Conservation (phyloP, 169 alveolate species). For the Plasmodium sp. region DNA sequence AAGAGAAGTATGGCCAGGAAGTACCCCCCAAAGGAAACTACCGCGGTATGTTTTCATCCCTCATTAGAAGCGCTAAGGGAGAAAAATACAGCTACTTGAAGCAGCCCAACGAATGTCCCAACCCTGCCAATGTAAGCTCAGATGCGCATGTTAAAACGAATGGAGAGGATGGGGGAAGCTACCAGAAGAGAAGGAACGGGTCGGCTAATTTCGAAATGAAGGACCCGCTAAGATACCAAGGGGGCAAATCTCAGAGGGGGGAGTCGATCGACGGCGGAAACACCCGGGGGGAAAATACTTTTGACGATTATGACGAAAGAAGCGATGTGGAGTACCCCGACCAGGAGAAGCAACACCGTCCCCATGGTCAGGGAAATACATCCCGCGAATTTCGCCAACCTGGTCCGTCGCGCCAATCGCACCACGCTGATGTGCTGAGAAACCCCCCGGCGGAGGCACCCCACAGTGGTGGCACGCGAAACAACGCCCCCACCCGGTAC, state of each 20-base stretch:
- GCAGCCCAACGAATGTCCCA: neutral
- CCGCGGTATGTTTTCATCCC: neutral
- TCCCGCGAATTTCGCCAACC: neutral
- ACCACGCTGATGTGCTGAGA: neutral
- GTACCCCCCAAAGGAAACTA: neutral
- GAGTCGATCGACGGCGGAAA: neutral
- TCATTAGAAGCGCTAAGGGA: neutral
- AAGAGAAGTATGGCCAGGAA: neutral
- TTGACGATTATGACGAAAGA: neutral
- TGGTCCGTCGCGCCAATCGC: neutral
- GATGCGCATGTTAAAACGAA: neutral
- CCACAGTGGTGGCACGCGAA: neutral
- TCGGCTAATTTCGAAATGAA: neutral
- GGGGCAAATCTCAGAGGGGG: neutral
- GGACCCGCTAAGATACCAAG: neutral
- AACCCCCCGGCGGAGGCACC: neutral
- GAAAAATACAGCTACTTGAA: conserved; percentile 16
- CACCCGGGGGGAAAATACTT: neutral
- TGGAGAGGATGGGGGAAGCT: neutral
- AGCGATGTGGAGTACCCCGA: neutral
- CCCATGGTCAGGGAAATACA: neutral
- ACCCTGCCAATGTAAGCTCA: neutral
- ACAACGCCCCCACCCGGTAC: neutral
- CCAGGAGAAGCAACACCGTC: neutral
- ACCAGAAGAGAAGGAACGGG: neutral